Evolutionary conservation across 768 basidiomycete species (phyloP), one percentile per base, ranked within the genome.

Genomic region (Lentinus brumalis): DNA sequence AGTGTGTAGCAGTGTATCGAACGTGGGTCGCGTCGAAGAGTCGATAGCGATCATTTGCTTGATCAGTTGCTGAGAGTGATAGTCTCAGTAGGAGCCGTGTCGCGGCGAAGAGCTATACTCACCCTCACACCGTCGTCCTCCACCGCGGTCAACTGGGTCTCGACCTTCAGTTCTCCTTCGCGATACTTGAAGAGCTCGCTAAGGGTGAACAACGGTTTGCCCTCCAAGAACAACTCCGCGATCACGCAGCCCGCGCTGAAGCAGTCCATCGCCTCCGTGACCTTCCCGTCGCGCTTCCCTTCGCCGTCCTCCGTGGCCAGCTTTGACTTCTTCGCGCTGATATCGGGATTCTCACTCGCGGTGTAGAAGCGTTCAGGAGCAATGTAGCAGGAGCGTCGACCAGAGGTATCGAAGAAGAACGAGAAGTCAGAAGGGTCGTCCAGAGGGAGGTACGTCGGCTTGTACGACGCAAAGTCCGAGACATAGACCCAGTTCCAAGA

Each of bases 401-500:
- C 93, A 12, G 93, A 94, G 4, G 94, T 94, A 74, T 99, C 97
- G 74, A 96, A 98, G 81, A 88, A 99, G 79, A 95, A 97, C 4
- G 95, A 96, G 74, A 98, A 99, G 76, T 96, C 95, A 8, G 96
- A 87, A 4, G 97, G 97, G 71, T 98, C 96, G 70, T 99, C 94
- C 46, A 98, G 83, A 0, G 97, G 97, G 11, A 99, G 85, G 73
- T 87, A 92, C 2, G 94, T 96, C 0, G 96, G 97, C 72, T 99
- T 99, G 83, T 92, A 96, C 6, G 86, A 77, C 0, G 96, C 92
- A 72, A 98, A 98, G 76, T 98, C 97, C 44, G 96, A 92, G 53
- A 99, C 80, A 69, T 95, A 94, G 11, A 97, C 83, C 87, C 93
- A 94, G 69, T 98, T 96, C 82, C 94, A 96, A 0, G 96, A 95